Evolutionary conservation across 768 basidiomycete species (phyloP).

Genomic region (Suillus paluster): DNA sequence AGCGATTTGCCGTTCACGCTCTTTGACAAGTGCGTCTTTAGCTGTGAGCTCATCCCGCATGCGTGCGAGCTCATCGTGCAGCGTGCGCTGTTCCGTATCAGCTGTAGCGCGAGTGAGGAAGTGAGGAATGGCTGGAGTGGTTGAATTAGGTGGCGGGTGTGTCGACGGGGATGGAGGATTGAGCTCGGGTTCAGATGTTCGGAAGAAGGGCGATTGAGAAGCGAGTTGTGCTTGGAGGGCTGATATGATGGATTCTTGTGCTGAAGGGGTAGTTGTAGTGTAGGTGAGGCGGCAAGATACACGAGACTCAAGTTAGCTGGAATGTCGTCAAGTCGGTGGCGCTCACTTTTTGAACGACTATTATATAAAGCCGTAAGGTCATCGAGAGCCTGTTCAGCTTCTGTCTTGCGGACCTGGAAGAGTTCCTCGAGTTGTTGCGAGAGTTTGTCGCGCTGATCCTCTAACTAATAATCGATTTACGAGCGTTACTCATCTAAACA

Average conservation of each 20-base stretch:
- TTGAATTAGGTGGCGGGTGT: not conserved
- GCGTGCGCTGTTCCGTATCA: conserved; percentile 63
- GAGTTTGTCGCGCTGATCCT: conserved; percentile 50
- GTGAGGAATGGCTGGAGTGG: conserved; percentile 49
- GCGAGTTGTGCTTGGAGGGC: conserved; percentile 57
- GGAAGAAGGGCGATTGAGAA: conserved; percentile 56
- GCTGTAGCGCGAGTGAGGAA: conserved; percentile 76
- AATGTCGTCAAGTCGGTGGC: not conserved
- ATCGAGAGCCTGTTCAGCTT: conserved; percentile 60
- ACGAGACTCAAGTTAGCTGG: not conserved
- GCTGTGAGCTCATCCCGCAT: conserved; percentile 49
- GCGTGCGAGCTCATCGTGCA: conserved; percentile 52
- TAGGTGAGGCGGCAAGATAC: not conserved
- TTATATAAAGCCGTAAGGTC: conserved; percentile 56
- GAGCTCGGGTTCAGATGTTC: conserved; percentile 21
- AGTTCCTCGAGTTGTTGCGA: conserved; percentile 62
- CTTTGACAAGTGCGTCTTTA: conserved; percentile 44
- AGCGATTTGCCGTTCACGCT: conserved; percentile 50
- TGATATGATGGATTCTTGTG: conserved; percentile 50
- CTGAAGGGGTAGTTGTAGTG: conserved; percentile 38
- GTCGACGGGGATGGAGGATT: not conserved
- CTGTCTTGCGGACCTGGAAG: conserved; percentile 61
- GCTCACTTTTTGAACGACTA: conserved; percentile 54
- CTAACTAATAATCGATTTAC: conserved; percentile 25
- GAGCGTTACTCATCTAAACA: conserved; percentile 1